Evolutionary conservation across 371 early-diverging fungal species (phyloP).

Genomic region (Conidiobolus incongruus): DNA sequence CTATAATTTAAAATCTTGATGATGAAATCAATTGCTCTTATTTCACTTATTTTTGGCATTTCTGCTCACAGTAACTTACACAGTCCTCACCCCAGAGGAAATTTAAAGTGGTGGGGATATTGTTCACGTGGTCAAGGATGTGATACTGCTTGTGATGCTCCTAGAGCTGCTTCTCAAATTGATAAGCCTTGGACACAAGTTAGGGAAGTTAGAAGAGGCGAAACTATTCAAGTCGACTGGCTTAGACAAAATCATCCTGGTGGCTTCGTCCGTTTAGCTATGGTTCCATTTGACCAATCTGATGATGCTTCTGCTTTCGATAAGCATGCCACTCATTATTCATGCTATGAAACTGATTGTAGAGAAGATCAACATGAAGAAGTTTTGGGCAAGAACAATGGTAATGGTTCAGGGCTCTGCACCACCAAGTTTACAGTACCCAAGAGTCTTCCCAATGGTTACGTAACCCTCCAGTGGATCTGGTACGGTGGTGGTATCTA

Average conservation of each 20-base stretch:
- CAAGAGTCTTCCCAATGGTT: slow-evolving; percentile 19
- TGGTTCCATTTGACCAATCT: slow-evolving; percentile 23
- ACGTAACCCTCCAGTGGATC: slow-evolving; percentile 25
- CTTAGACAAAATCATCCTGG: slow-evolving; percentile 30
- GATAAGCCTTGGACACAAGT: no score
- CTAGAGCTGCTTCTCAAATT: background rate
- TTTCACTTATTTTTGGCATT: no score
- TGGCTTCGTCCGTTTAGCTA: slow-evolving; percentile 27
- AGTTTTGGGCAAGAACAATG: slow-evolving; percentile 11
- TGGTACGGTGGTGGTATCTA: background rate
- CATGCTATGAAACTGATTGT: slow-evolving; percentile 27
- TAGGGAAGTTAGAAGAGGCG: slow-evolving; percentile 16
- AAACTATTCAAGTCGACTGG: slow-evolving; percentile 20
- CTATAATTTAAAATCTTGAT: no score
- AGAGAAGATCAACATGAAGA: slow-evolving; percentile 8
- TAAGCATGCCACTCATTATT: slow-evolving; percentile 17
- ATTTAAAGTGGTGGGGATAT: background rate
- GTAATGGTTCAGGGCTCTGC: slow-evolving; percentile 16
- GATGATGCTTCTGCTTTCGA: slow-evolving; percentile 23
- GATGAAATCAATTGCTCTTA: no score
- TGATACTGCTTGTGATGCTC: background rate
- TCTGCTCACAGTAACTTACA: background rate
- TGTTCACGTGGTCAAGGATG: background rate
- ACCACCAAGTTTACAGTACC: slow-evolving; percentile 22
- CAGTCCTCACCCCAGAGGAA: background rate